Conservation (phyloP, 2,329 filamentous ascomycete genomes). For the Lachnellula hyalina region DNA sequence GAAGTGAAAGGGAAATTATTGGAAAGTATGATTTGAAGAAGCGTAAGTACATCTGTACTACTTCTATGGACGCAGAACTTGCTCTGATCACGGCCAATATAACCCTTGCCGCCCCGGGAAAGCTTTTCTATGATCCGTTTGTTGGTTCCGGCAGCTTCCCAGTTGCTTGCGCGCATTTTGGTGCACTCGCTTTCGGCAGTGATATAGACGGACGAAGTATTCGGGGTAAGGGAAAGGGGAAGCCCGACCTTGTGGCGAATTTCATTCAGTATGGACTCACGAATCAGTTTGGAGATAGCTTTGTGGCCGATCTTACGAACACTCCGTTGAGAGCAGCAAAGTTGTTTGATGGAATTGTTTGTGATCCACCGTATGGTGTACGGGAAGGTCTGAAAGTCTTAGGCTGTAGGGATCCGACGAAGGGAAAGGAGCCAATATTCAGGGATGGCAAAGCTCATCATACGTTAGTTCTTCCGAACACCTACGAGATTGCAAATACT, state of each 20-base stretch:
- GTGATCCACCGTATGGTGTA: constrained; percentile 94
- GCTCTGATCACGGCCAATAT: constrained; percentile 90
- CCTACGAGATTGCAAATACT: constrained; percentile 1
- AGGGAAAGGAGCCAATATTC: constrained; percentile 51
- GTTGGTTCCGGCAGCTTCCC: constrained; percentile 93
- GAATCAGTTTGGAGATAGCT: constrained; percentile 65
- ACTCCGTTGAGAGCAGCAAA: constrained; percentile 59
- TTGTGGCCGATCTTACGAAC: constrained; percentile 84
- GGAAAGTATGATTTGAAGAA: constrained; percentile 86
- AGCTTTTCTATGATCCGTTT: constrained; percentile 90
- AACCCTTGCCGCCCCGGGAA: constrained; percentile 73
- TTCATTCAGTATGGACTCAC: constrained; percentile 77
- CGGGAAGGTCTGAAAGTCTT: constrained; percentile 87
- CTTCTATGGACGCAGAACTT: constrained; percentile 94
- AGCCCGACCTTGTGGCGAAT: constrained; percentile 56
- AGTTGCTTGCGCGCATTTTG: constrained; percentile 84
- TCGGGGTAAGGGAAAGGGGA: constrained; percentile 55
- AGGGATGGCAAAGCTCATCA: constrained; percentile 66
- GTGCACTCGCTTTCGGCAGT: constrained; percentile 75
- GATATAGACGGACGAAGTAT: constrained; percentile 93
- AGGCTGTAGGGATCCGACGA: constrained; percentile 64
- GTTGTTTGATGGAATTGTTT: constrained; percentile 84
- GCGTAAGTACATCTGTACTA: constrained; percentile 87
- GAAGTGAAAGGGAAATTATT: constrained; percentile 61
- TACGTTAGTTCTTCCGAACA: constrained; percentile 44